Conservation (phyloP, 345 rosid species). For the Salix dunnii region DNA sequence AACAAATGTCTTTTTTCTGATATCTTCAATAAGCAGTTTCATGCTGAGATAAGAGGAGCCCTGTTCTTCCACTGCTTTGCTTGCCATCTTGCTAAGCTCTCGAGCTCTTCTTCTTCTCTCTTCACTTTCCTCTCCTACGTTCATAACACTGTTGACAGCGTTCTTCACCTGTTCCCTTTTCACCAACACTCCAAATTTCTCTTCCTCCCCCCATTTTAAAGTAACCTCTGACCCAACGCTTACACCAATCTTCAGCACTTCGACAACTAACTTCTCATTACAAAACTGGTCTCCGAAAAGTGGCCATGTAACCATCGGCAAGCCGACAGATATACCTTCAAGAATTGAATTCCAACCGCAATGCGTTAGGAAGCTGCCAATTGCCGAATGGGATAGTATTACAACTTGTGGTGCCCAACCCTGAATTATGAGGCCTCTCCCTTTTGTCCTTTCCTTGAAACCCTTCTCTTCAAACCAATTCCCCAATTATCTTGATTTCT, state of each 20-base stretch:
- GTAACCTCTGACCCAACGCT: slow-evolving; percentile 3
- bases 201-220: slow-evolving; percentile 16
- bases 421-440: slow-evolving; percentile 8
- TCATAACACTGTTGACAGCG: slow-evolving; percentile 5
- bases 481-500: slow-evolving; percentile 1
- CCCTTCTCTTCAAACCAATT: slow-evolving; percentile 5
- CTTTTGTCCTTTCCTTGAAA: slow-evolving; percentile 2
- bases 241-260: slow-evolving; percentile 12
- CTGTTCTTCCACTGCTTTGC: slow-evolving; percentile 3
- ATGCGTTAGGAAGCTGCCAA: slow-evolving; percentile 6
- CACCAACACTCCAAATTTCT: slow-evolving; percentile 12
- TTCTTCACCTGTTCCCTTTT: slow-evolving; percentile 7
- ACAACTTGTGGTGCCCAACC: slow-evolving; percentile 20
- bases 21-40: background rate
- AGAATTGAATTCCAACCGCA: slow-evolving; percentile 8
- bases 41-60: slow-evolving; percentile 4
- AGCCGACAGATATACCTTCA: background rate
- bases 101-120: slow-evolving; percentile 6
- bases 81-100: slow-evolving; percentile 11
- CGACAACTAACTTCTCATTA: slow-evolving; percentile 13
- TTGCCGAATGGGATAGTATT: slow-evolving; percentile 7
- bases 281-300: slow-evolving; percentile 14
- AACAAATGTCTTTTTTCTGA: background rate
- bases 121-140: slow-evolving; percentile 11
- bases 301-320: slow-evolving; percentile 17